Conservation (phyloP, 805 yeast genomes). For the Maudiozyma serrabonitensis region DNA sequence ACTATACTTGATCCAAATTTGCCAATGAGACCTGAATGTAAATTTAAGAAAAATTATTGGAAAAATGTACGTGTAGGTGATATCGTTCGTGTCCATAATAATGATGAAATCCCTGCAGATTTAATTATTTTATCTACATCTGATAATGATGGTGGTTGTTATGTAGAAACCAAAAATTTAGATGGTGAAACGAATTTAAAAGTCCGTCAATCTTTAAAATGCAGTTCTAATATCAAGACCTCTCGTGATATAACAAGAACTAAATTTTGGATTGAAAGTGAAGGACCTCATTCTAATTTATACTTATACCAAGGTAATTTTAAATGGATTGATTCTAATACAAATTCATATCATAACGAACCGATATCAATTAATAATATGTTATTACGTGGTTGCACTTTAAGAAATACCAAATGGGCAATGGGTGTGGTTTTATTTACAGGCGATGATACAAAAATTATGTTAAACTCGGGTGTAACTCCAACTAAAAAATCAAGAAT, state of each 20-base stretch:
- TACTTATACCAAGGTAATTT: conserved; percentile 70
- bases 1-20: conserved; percentile 50
- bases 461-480: conserved; percentile 75
- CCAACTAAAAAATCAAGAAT: conserved; percentile 72
- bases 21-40: conserved; percentile 29
- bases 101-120: conserved; percentile 79
- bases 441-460: conserved; percentile 72
- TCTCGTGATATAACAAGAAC: conserved; percentile 41
- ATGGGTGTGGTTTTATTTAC: conserved; percentile 70
- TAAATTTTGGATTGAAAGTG: conserved; percentile 62
- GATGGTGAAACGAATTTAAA: conserved; percentile 79
- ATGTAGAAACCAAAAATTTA: conserved; percentile 70
- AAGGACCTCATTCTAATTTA: conserved; percentile 76
- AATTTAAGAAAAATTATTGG: conserved; percentile 40
- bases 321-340: conserved; percentile 35
- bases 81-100: conserved; percentile 55
- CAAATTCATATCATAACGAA: conserved; percentile 34
- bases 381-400: conserved; percentile 64
- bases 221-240: conserved; percentile 42
- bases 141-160: conserved; percentile 61
- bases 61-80: conserved; percentile 68
- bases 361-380: conserved; percentile 63
- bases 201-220: conserved; percentile 62
- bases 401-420: conserved; percentile 78
- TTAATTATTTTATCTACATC: conserved; percentile 53